A percentile compares a stretch with the other conserved stretches of the same genome.
phyloP scores from a whole-genome alignment of 2,329 filamentous ascomycete genomes.

The Didymella segeticola region DNA sequence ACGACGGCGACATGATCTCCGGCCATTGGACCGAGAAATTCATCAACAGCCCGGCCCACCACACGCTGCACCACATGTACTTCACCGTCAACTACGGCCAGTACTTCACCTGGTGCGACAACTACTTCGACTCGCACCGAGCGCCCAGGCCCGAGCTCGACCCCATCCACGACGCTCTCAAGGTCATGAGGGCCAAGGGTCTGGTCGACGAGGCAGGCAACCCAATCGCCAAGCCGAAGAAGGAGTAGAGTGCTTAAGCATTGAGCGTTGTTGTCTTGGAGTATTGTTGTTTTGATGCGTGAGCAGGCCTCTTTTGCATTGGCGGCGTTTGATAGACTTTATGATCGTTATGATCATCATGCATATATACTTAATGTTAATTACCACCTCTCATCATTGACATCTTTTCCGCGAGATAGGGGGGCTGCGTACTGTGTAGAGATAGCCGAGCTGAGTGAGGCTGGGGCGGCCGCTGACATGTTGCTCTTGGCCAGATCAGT shows the following conservation, averaged over 20 bases:
- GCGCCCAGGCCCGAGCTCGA: constrained; percentile 54
- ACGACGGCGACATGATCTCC: constrained; percentile 59
- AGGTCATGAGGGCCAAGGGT: constrained; percentile 55
- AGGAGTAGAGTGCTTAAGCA: constrained; percentile 9
- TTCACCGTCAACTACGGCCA: constrained; percentile 60
- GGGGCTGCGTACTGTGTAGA: too few relatives aligned
- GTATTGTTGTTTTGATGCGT: not conserved
- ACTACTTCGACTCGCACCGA: constrained; percentile 55
- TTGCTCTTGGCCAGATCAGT: too few relatives aligned
- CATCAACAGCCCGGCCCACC: constrained; percentile 58
- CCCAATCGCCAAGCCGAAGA: constrained; percentile 37
- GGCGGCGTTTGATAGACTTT: constrained; percentile 11
- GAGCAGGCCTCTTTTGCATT: constrained; percentile 13
- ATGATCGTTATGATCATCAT: constrained; percentile 6
- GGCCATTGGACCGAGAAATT: constrained; percentile 57
- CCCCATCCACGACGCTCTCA: constrained; percentile 54
- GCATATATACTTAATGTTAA: constrained; percentile 15
- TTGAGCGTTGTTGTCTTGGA: not conserved
- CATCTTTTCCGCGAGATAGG: too few relatives aligned
- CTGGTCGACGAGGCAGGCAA: constrained; percentile 55
- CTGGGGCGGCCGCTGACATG: too few relatives aligned
- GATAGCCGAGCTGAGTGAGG: too few relatives aligned
- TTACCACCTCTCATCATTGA: not conserved
- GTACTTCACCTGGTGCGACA: constrained; percentile 59
- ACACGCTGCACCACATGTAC: constrained; percentile 59